Evolutionary conservation across 1,284 basidiomycete species (phyloP), one percentile per base, ranked within the genome.

Genomic region (Trametes pubescens): DNA sequence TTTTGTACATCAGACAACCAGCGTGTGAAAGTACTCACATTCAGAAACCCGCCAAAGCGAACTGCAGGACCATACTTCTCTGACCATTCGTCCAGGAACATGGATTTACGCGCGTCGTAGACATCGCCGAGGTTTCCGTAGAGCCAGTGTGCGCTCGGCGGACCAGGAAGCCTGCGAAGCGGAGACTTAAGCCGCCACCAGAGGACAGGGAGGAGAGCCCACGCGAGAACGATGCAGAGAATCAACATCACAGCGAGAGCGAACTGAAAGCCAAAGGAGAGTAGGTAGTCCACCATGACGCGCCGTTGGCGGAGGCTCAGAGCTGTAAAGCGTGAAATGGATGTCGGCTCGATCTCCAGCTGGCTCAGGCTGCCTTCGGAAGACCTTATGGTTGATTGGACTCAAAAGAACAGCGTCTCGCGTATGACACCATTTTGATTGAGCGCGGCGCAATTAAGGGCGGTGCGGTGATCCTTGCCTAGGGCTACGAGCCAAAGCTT

Each of bases 161-260:
- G 87, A 2, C 86, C 85, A 14, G 79, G 84, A 22, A 88, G 69
- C 55, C 74, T 62, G 22, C 80, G 77, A 11, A 86, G 64, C 0
- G 83, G 80, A 2, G 85, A 84, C 1, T 71, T 37, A 2, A 21
- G 35, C 18, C 24, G 21, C 24, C 22, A 47, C 40, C 38, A 48
- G 11, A 55, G 2, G 7, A 43, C 14, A 2, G 22, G 46, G 8
- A 43, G 2, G 40, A 43, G 40, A 43, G 40, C 10, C 14, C 18
- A 43, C 18, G 18, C 1, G 10, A 14, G 6, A n/a, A 8, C 3
- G 18, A 43, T 16, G 40, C 40, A 16, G 3, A 43, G 14, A n/a
- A 7, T 2, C 2, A 43, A 4, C 40, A 8, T 8, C 40, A 43
- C 14, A 16, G 18, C 40, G 10, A 43, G 40, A 7, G 18, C 18